Base-by-base conservation (phyloP, 2,329 filamentous ascomycete species). In the Mycosphaerella sp. region DNA sequence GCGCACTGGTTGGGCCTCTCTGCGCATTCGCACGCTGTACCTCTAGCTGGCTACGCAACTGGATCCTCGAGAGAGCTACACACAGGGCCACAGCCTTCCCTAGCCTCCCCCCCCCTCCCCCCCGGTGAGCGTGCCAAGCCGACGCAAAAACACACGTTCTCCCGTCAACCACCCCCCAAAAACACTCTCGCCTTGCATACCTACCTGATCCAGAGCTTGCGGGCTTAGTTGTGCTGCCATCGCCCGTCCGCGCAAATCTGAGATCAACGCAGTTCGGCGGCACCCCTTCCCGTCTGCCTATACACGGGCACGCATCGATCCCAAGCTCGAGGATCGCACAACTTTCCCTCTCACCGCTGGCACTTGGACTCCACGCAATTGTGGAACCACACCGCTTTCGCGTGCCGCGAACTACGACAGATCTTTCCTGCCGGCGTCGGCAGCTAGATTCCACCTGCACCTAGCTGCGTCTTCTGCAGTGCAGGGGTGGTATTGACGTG, bases 401-500 rank as follows among this genome's bases (percentile, higher is more conserved):
- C 55, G 40, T 53, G 56, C 58, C 57, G 54, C 53, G 53, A 53
- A 56, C 51, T 58, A 54, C 59, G 54, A 57, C 58, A 45, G 45
- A 56, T 59, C 50, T 43, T 49, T 48, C 42, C 54, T 45, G 48
- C 56, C 60, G 58, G 60, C 55, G 58, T 53, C 60, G 60, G 60
- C 56, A 62, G 49, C 56, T 59, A 59, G 59, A 57, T 59, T 57
- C 55, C 57, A 57, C 55, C 57, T 59, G 57, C 59, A 58, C 56
- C 43, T 41, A 51, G 41, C 45, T 56, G 48, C 50, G 49, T 56
- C 54, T 49, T 60, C 60, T 58, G 57, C 60, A 59, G 57, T 55
- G 57, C 59, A 62, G 55, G 57, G 59, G 53, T 43, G 48, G 48
- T 43, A 52, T 58, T 62, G 61, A 63, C 61, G 61, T 63, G 61